Evolutionary conservation across 345 rosid genomes (phyloP).

Genomic region (Populus deltoides): DNA sequence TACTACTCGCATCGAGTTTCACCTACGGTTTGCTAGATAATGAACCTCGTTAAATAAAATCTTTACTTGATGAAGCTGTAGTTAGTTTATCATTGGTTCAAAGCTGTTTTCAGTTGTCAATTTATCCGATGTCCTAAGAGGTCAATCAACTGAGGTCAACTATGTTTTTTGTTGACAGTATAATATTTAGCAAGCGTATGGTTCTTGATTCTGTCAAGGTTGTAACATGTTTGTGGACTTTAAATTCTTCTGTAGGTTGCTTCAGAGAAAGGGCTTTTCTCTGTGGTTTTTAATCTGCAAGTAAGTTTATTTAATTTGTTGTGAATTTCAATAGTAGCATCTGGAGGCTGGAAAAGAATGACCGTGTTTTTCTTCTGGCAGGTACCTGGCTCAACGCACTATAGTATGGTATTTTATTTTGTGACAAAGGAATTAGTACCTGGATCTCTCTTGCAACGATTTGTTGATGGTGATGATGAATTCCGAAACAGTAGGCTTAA

Average conservation of each 20-base stretch:
- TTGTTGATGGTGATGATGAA: conserved; percentile 97
- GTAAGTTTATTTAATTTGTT: conserved; percentile 13
- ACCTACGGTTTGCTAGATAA: neutral
- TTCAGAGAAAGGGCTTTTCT: conserved; percentile 32
- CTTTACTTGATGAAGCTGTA: neutral
- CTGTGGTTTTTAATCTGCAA: conserved; percentile 32
- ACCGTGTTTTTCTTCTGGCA: conserved; percentile 20
- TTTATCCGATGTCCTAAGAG: too few species aligned
- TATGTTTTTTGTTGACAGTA: neutral
- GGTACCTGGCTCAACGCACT: conserved; percentile 97
- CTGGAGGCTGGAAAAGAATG: conserved; percentile 1
- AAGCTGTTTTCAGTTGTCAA: neutral
- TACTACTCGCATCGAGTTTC: neutral
- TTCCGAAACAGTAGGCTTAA: conserved; percentile 93
- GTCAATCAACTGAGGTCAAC: neutral
- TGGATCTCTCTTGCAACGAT: conserved; percentile 87
- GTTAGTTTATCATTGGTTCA: neutral
- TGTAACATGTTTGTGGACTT: neutral
- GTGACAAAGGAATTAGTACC: conserved; percentile 60
- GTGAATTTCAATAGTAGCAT: neutral
- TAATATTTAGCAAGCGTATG: neutral
- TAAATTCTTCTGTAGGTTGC: conserved; percentile 24
- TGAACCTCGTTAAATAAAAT: neutral
- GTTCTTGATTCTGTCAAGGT: neutral
- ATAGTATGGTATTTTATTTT: conserved; percentile 95